Evolutionary conservation across 2,329 filamentous ascomycete genomes (phyloP).

Genomic region (Trichoderma sp.): DNA sequence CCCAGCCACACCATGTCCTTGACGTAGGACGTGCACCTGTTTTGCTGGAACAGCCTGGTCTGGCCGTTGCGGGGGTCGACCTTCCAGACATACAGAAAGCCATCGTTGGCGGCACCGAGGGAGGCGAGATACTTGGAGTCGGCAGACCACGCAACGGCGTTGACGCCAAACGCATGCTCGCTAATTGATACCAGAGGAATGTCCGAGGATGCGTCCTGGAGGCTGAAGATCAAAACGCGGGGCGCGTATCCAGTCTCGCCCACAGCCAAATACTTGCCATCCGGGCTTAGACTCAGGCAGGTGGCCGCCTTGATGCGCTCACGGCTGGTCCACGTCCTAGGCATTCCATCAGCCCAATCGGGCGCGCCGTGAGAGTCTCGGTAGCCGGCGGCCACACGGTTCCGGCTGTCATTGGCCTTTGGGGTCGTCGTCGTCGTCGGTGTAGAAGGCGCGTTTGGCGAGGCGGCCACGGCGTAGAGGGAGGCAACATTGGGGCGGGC

Average conservation of each 20-base stretch:
- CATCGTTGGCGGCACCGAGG: constrained; percentile 85
- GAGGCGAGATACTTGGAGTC: constrained; percentile 87
- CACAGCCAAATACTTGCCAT: constrained; percentile 85
- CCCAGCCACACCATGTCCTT: constrained; percentile 91
- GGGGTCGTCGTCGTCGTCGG: constrained; percentile 48
- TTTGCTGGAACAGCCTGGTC: constrained; percentile 77
- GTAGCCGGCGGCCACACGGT: constrained; percentile 51
- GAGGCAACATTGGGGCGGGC: constrained; percentile 78
- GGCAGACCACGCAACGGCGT: constrained; percentile 83
- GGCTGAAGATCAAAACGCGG: constrained; percentile 84
- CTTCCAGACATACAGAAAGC: constrained; percentile 89
- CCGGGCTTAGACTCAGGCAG: constrained; percentile 83
- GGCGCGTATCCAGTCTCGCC: constrained; percentile 96
- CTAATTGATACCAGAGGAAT: constrained; percentile 80
- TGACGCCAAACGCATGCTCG: constrained; percentile 89
- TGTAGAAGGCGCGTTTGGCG: constrained; percentile 53
- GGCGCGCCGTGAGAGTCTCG: constrained; percentile 52
- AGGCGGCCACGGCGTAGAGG: constrained; percentile 50
- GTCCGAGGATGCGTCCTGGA: constrained; percentile 78
- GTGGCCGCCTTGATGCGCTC: constrained; percentile 95
- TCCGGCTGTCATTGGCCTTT: constrained; percentile 66
- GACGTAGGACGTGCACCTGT: constrained; percentile 88
- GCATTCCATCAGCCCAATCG: constrained; percentile 65
- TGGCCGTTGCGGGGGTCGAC: constrained; percentile 81
- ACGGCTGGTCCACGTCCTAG: constrained; percentile 81